Evolutionary conservation across 768 basidiomycete genomes (phyloP), one percentile per base, ranked within the genome.

Genomic region (Lentinula boryana): DNA sequence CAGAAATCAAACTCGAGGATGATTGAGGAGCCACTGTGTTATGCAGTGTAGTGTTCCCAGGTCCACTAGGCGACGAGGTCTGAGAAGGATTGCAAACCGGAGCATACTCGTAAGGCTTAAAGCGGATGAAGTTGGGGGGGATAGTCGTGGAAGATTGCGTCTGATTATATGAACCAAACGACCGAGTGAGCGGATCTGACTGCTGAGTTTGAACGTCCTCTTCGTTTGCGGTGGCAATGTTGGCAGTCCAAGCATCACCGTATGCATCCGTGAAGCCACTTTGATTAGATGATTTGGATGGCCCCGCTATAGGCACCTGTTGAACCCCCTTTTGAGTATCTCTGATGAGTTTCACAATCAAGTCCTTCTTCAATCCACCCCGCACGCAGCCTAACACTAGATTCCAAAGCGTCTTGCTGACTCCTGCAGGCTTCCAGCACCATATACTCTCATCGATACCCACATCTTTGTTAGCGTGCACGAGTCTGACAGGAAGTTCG

Each of bases 381-480:
- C 77, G 76, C 67, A 92, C 67, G 41, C 77, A 80, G 0, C 83
- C 85, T 48, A 80, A 75, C 4, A 88, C 87, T 72, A 91, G 78
- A 67, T 89, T 88, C 89, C 89, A 91, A 52, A 92, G 71, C 21
- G 82, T 76, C 58, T 78, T 76, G 5, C 86, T 88, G 16, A 91
- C 88, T 3, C 90, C 90, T 68, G 87, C 76, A 1, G 85, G 84
- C 60, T 84, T 83, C 89, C 89, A 92, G 68, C 84, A 87, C 89
- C 89, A 92, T 9, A 88, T 79, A 59, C 83, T 79, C 2, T 78
- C 63, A 1, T 82, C 84, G 44, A 76, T 79, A 0, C 86, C 87
- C 15, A 83, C 76, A 64, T 89, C 84, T 0, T 78, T 72, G 58
- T 83, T 82, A 9, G 80, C 79, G 51, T 83, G 80, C 48, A 88